These are phyloP conservation scores for Micromonas commoda DNA, from an alignment of 139 green algal genomes.

Conservation along the genomic window DNA sequence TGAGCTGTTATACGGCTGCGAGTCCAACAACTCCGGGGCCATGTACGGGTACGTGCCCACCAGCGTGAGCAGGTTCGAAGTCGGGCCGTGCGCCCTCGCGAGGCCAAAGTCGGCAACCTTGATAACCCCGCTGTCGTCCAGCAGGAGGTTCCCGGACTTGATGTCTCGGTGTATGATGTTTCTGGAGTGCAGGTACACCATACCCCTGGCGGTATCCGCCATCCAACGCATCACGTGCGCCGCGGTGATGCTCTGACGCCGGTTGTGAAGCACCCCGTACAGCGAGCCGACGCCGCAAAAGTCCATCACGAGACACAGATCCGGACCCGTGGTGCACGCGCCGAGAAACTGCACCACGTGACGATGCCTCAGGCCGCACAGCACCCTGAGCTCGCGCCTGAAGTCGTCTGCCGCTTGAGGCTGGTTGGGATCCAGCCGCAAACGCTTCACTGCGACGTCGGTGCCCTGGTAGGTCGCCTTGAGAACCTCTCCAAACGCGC, in stretches of 20 bases:
- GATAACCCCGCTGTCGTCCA: constrained; percentile 79
- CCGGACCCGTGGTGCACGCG: constrained; percentile 90
- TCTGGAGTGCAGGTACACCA: constrained; percentile 97
- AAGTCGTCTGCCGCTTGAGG: constrained; percentile 61
- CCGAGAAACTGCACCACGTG: constrained; percentile 99
- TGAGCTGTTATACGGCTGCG: constrained; percentile 74
- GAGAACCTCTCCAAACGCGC: constrained; percentile 12
- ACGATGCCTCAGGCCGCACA: constrained; percentile 79
- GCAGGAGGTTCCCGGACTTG: constrained; percentile 92
- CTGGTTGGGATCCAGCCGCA: background rate
- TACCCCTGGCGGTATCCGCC: constrained; percentile 69
- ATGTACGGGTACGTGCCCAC: constrained; percentile 99
- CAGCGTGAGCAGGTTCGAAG: constrained; percentile 94
- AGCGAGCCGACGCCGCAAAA: constrained; percentile 91
- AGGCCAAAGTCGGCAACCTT: constrained; percentile 95
- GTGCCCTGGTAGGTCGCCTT: background rate
- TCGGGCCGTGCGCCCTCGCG: constrained; percentile 53
- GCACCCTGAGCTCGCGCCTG: constrained; percentile 75
- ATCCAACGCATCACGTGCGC: constrained; percentile 37
- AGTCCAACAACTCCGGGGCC: constrained; percentile 97
- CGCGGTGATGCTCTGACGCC: background rate
- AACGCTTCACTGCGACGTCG: constrained; percentile 5
- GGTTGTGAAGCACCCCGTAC: constrained; percentile 84
- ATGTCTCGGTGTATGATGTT: constrained; percentile 92
- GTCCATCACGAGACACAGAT: constrained; percentile 97